Evolutionary conservation across 192 early-diverging fungal genomes (phyloP).

Genomic region (Kappamyces sp.): DNA sequence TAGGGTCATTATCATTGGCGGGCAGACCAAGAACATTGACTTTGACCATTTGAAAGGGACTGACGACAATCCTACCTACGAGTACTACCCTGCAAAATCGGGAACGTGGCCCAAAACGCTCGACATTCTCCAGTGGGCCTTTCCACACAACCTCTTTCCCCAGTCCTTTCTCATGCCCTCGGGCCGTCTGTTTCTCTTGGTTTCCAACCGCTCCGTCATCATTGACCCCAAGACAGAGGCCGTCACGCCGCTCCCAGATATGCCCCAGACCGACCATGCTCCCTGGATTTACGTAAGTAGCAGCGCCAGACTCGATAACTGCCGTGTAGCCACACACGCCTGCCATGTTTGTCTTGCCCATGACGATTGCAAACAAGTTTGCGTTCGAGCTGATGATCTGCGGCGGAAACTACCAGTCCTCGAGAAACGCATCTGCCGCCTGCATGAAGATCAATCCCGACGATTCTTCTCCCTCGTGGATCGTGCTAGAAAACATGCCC

Average conservation of each 20-base stretch:
- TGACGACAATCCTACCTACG: constrained; percentile 34
- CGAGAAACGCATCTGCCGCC: constrained; percentile 6
- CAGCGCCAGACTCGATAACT: no score
- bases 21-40: constrained; percentile 22
- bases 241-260: constrained; percentile 8
- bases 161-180: constrained; percentile 27
- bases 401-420: constrained; percentile 21
- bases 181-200: constrained; percentile 32
- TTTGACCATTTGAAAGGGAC: constrained; percentile 19
- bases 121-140: constrained; percentile 20
- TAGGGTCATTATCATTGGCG: constrained; percentile 18
- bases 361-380: constrained; percentile 21
- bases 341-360: constrained; percentile 21
- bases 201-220: constrained; percentile 15
- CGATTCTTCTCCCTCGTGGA: constrained; percentile 19
- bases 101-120: constrained; percentile 12
- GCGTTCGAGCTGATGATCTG: constrained; percentile 20
- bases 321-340: constrained; percentile 26
- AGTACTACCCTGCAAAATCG: constrained; percentile 28
- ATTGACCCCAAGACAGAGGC: constrained; percentile 9
- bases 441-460: constrained; percentile 25
- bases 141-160: constrained; percentile 24
- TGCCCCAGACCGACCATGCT: constrained; percentile 10
- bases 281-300: constrained; percentile 19
- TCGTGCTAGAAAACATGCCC: constrained; percentile 15